These are phyloP conservation scores for Lunularia cruciata DNA, from an alignment of 225 moss, liverwort and hornwort species.

Conservation along the genomic window DNA sequence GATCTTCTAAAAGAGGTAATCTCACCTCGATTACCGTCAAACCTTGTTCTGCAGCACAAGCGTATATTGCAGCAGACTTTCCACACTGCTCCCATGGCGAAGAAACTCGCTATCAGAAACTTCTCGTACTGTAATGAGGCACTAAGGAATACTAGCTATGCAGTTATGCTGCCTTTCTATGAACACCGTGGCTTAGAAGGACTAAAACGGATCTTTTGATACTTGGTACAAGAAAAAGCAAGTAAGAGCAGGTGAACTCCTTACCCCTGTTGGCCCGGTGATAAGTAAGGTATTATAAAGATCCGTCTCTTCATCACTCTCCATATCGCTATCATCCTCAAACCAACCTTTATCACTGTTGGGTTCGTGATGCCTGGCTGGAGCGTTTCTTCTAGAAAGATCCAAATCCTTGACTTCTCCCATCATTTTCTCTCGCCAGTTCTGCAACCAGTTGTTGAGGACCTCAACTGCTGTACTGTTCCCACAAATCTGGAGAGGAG, in stretches of 20 bases:
- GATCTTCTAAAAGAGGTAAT: not conserved
- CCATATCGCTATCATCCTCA: slow-evolving; percentile 50
- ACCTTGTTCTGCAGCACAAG: slow-evolving; percentile 75
- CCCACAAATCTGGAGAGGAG: slow-evolving; percentile 67
- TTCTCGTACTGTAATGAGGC: not conserved
- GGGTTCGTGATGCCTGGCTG: slow-evolving; percentile 29
- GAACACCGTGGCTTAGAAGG: not conserved
- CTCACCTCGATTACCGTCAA: slow-evolving; percentile 81
- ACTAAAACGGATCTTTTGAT: not conserved
- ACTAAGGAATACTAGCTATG: not conserved
- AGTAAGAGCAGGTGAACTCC: not conserved
- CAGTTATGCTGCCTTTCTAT: not conserved
- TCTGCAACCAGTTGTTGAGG: slow-evolving; percentile 67
- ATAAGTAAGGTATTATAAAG: slow-evolving; percentile 66
- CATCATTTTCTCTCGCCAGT: slow-evolving; percentile 69
- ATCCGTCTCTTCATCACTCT: slow-evolving; percentile 48
- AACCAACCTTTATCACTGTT: slow-evolving; percentile 62
- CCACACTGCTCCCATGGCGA: slow-evolving; percentile 58
- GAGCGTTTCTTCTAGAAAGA: slow-evolving; percentile 18
- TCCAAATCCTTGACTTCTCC: slow-evolving; percentile 38
- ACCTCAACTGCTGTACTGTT: slow-evolving; percentile 56
- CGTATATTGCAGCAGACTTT: slow-evolving; percentile 91
- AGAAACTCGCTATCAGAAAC: not conserved
- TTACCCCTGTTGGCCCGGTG: slow-evolving; percentile 79
- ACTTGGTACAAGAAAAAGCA: not conserved